Conservation (phyloP, 2,329 filamentous ascomycete genomes). For the Orbilia blumenaviensis region DNA sequence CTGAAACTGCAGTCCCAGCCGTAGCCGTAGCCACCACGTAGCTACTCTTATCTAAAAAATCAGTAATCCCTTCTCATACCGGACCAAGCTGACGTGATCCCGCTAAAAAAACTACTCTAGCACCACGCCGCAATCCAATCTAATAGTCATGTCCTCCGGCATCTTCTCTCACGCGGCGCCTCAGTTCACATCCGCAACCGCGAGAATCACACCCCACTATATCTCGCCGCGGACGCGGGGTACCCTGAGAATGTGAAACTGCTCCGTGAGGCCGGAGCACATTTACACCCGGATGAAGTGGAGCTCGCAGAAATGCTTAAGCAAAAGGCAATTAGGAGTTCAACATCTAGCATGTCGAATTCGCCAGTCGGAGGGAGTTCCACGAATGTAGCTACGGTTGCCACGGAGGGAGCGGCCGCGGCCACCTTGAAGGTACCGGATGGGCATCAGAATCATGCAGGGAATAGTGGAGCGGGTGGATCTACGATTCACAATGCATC, state of each 20-base stretch:
- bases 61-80: not conserved
- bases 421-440: conserved; percentile 35
- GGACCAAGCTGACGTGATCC: conserved; percentile 34
- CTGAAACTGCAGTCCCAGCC: conserved; percentile 27
- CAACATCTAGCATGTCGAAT: conserved; percentile 46
- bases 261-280: conserved; percentile 69
- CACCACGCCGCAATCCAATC: conserved; percentile 62
- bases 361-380: conserved; percentile 37
- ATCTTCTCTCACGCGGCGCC: conserved; percentile 70
- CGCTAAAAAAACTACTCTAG: conserved; percentile 31
- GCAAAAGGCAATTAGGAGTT: conserved; percentile 42
- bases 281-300: conserved; percentile 68
- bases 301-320: conserved; percentile 56
- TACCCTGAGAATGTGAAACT: conserved; percentile 67
- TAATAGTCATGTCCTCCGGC: conserved; percentile 67
- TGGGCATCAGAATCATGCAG: not conserved
- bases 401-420: not conserved
- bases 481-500: conserved; percentile 27
- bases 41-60: not conserved
- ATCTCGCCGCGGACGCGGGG: conserved; percentile 70
- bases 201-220: conserved; percentile 73
- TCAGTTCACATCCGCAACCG: conserved; percentile 73
- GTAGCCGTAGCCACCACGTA: conserved; percentile 21
- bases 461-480: conserved; percentile 14
- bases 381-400: not conserved